phyloP scores from a whole-genome alignment of 2,329 filamentous ascomycete genomes.

The Cercospora berteroae region DNA sequence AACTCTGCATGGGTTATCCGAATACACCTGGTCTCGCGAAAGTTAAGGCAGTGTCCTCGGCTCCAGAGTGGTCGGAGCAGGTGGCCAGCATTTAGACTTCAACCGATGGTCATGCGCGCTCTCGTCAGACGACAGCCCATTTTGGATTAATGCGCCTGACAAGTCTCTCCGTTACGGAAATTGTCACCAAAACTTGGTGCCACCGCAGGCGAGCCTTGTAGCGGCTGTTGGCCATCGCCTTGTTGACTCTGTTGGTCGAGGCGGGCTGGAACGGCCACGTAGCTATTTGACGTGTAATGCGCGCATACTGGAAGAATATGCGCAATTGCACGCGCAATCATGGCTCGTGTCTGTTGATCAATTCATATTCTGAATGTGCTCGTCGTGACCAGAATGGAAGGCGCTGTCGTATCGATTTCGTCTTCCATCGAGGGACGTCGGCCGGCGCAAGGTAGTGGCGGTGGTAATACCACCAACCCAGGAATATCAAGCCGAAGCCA shows the following conservation, averaged over 20 bases:
- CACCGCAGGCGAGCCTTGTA: neutral
- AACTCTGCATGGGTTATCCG: neutral
- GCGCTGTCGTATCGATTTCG: constrained; percentile 23
- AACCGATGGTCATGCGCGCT: neutral
- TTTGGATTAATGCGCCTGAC: neutral
- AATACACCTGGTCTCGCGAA: neutral
- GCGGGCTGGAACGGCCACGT: neutral
- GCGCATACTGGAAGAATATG: neutral
- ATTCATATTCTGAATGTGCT: constrained; percentile 33
- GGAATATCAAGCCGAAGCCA: constrained; percentile 48
- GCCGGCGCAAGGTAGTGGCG: constrained; percentile 38
- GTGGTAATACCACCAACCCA: constrained; percentile 53
- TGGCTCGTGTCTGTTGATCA: constrained; percentile 34
- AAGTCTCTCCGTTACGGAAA: neutral
- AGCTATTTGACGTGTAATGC: neutral
- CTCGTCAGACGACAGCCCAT: neutral
- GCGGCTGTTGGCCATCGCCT: neutral
- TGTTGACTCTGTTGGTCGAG: neutral
- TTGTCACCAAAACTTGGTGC: neutral
- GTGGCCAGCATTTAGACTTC: neutral
- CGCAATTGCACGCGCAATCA: neutral
- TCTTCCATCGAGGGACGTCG: constrained; percentile 31
- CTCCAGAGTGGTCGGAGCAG: neutral
- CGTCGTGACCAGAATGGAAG: constrained; percentile 34
- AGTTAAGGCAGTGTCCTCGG: neutral